phyloP scores from a whole-genome alignment of 2,329 filamentous ascomycete species.

The Diaporthe sp. region DNA sequence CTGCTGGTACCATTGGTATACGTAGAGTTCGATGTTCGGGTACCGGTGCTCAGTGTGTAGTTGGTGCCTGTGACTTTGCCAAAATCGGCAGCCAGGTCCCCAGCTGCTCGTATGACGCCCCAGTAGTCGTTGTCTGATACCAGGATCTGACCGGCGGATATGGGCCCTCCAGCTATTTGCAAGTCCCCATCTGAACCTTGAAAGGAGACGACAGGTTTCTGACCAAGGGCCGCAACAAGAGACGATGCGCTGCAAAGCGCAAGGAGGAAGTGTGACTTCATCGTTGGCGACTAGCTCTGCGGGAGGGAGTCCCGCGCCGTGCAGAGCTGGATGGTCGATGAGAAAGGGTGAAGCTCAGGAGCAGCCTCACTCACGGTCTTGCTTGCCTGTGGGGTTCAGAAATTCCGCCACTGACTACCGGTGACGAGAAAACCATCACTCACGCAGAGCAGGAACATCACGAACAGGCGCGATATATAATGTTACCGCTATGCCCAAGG shows the following conservation, averaged over 20 bases:
- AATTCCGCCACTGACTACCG: neutral
- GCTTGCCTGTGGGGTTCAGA: neutral
- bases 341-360: conserved; percentile 19
- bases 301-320: neutral
- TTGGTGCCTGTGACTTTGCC: conserved; percentile 78
- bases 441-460: neutral
- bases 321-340: conserved; percentile 25
- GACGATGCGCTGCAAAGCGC: conserved; percentile 45
- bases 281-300: conserved; percentile 27
- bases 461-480: conserved; percentile 9
- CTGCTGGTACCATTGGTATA: conserved; percentile 25
- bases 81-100: conserved; percentile 78
- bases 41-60: conserved; percentile 69
- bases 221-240: conserved; percentile 58
- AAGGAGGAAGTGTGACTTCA: conserved; percentile 41
- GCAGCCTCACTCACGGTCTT: conserved; percentile 21
- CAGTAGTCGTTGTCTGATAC: conserved; percentile 74
- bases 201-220: conserved; percentile 63
- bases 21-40: conserved; percentile 50
- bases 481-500: neutral
- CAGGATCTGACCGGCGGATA: conserved; percentile 63
- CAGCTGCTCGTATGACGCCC: conserved; percentile 76
- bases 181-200: conserved; percentile 47
- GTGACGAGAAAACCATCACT: neutral
- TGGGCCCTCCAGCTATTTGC: conserved; percentile 55